Evolutionary conservation across 345 rosid species (phyloP).

Genomic region (Chamaenerion angustifolium): DNA sequence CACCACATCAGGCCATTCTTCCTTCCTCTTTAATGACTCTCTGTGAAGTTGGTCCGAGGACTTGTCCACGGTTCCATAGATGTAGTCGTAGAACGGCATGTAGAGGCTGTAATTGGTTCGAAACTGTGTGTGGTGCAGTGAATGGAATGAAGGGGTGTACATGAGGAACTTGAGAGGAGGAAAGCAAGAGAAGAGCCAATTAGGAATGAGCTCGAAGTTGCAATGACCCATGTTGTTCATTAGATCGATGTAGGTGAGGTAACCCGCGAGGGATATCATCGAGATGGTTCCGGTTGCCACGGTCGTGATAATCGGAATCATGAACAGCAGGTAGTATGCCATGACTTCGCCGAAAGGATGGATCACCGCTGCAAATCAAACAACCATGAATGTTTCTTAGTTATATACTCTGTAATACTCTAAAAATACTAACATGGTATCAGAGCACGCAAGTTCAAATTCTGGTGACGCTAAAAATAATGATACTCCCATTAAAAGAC

Average conservation of each 20-base stretch:
- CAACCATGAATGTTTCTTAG: no score
- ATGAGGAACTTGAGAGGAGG: conserved; percentile 40
- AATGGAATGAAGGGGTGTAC: conserved; percentile 41
- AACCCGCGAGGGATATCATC: conserved; percentile 1
- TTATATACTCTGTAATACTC: no score
- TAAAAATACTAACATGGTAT: no score
- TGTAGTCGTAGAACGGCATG: conserved; percentile 14
- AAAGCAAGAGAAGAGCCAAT: conserved; percentile 21
- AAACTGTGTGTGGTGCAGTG: conserved; percentile 12
- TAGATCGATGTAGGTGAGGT: conserved; percentile 23
- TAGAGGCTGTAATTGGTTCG: conserved; percentile 11
- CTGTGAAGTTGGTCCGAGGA: conserved; percentile 4
- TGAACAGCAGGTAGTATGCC: conserved; percentile 21
- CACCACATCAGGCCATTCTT: conserved; percentile 46
- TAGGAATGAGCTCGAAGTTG: conserved; percentile 43
- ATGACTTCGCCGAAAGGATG: conserved; percentile 44
- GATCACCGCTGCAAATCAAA: conserved; percentile 26
- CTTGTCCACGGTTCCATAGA: conserved; percentile 10
- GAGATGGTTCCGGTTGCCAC: conserved; percentile 11
- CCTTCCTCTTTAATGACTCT: conserved; percentile 15
- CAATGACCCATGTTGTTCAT: conserved; percentile 51
- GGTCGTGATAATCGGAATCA: conserved; percentile 17
- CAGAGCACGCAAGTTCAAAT: no score
- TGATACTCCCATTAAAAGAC: no score
- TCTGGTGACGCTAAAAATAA: no score